phyloP scores from a whole-genome alignment of 2,329 filamentous ascomycete genomes.

The Colletotrichum liaoningense region DNA sequence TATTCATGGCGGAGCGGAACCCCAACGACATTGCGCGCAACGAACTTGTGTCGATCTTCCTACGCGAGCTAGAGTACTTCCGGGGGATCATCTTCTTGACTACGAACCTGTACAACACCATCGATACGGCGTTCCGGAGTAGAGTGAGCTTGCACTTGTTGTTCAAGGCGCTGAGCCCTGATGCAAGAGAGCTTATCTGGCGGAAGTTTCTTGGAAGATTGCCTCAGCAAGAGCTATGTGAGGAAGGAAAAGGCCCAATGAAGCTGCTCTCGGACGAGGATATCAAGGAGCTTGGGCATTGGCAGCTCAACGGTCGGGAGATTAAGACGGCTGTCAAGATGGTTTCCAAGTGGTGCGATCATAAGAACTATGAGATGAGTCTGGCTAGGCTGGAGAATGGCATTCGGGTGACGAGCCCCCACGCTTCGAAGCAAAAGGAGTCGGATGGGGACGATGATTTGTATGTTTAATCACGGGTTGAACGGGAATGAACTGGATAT shows the following conservation, averaged over 20 bases:
- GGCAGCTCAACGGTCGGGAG: slow-evolving; percentile 57
- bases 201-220: slow-evolving; percentile 56
- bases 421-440: slow-evolving; percentile 49
- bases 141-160: slow-evolving; percentile 59
- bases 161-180: slow-evolving; percentile 52
- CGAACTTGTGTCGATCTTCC: slow-evolving; percentile 60
- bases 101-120: slow-evolving; percentile 54
- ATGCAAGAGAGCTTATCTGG: slow-evolving; percentile 56
- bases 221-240: slow-evolving; percentile 28
- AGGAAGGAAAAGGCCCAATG: neutral
- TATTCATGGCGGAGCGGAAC: slow-evolving; percentile 61
- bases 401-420: slow-evolving; percentile 58
- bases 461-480: no score
- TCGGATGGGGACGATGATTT: slow-evolving; percentile 40
- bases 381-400: slow-evolving; percentile 55
- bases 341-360: slow-evolving; percentile 56
- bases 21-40: slow-evolving; percentile 59
- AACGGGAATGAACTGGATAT: no score
- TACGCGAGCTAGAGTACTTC: slow-evolving; percentile 58
- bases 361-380: slow-evolving; percentile 56
- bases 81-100: slow-evolving; percentile 58
- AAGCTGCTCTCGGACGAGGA: slow-evolving; percentile 47
- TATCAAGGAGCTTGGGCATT: slow-evolving; percentile 51
- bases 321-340: slow-evolving; percentile 62
- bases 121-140: slow-evolving; percentile 58